These are phyloP conservation scores for Carex myosuroides DNA, from an alignment of 176 grass and related monocot species.

Conservation along the genomic window DNA sequence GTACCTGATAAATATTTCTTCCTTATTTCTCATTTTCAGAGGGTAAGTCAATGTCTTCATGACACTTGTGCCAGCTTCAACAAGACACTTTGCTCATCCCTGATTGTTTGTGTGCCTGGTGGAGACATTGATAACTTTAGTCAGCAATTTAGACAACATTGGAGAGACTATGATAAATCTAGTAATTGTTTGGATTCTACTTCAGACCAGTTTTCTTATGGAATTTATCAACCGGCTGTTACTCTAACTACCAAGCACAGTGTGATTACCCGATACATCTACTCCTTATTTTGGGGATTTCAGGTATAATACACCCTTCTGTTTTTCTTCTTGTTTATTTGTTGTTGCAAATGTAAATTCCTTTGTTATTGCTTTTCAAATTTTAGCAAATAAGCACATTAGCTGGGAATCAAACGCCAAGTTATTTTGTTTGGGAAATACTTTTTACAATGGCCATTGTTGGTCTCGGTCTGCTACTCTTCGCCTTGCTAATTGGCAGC, in stretches of 20 bases:
- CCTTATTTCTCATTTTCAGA: conserved; percentile 41
- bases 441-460: conserved; percentile 94
- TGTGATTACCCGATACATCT: conserved; percentile 72
- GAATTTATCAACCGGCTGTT: conserved; percentile 76
- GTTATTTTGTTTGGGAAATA: conserved; percentile 93
- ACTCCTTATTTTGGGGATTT: conserved; percentile 96
- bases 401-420: conserved; percentile 74
- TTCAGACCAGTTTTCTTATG: conserved; percentile 49
- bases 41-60: conserved; percentile 79
- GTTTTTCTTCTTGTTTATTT: not conserved
- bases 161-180: conserved; percentile 42
- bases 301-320: conserved; percentile 45
- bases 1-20: not conserved
- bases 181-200: conserved; percentile 42
- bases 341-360: not conserved
- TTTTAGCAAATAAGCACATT: conserved; percentile 95
- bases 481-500: conserved; percentile 85
- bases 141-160: conserved; percentile 28
- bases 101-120: conserved; percentile 58
- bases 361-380: not conserved
- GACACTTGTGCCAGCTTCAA: conserved; percentile 42
- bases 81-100: conserved; percentile 24
- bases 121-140: not conserved
- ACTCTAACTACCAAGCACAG: conserved; percentile 48
- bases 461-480: conserved; percentile 76